Evolutionary conservation across 305 asterid species (phyloP).

Genomic region (Fraxinus dipetala): DNA sequence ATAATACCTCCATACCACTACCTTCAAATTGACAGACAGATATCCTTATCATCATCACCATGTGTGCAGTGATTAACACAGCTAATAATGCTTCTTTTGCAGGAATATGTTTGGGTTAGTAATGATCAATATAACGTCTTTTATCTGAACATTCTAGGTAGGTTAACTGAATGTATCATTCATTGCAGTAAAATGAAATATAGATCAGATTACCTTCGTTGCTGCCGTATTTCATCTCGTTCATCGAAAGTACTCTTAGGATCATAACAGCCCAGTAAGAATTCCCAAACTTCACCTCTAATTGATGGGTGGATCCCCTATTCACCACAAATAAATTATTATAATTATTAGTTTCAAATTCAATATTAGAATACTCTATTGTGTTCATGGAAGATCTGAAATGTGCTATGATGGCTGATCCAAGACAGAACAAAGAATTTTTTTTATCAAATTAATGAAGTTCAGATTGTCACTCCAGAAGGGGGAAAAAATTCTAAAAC

Average conservation of each 20-base stretch:
- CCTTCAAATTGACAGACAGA: constrained; percentile 7
- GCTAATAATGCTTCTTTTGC: constrained; percentile 10
- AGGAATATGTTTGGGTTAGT: background rate
- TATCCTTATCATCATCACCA: constrained; percentile 3
- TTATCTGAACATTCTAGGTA: constrained; percentile 12
- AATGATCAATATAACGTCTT: background rate
- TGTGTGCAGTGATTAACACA: background rate
- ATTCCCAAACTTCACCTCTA: constrained; percentile 97
- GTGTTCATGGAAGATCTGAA: constrained; percentile 12
- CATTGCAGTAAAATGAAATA: background rate
- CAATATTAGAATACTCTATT: constrained; percentile 2
- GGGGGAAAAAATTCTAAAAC: background rate
- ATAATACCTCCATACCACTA: background rate
- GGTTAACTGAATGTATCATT: background rate
- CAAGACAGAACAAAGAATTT: background rate
- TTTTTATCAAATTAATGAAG: constrained; percentile 3
- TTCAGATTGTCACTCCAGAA: constrained; percentile 1
- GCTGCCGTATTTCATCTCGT: constrained; percentile 55
- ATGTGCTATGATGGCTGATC: background rate
- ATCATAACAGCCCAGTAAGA: constrained; percentile 74
- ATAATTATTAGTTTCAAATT: constrained; percentile 24
- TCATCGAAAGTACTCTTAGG: constrained; percentile 70
- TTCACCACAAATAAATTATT: constrained; percentile 27
- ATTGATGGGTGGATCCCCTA: constrained; percentile 95
- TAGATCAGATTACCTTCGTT: constrained; percentile 52